Evolutionary conservation across 257 asterid species (phyloP).

Genomic region (Lithospermum erythrorhizon): DNA sequence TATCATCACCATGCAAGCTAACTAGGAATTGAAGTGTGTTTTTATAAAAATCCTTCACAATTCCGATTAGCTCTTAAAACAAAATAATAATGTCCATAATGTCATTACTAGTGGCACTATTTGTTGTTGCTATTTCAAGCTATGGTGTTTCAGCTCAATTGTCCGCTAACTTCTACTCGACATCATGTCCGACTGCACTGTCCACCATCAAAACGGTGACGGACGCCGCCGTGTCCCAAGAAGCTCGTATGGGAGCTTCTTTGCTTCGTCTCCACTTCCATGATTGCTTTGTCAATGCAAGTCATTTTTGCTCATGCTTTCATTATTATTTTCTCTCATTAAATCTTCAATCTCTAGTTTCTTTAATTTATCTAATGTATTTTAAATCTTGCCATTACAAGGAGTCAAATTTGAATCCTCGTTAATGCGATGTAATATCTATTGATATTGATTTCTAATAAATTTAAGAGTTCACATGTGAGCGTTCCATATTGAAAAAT

Average conservation of each 20-base stretch:
- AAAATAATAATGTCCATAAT: background rate
- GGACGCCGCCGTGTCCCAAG: slow-evolving; percentile 24
- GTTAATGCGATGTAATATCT: no score
- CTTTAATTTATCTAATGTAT: no score
- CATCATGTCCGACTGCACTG: slow-evolving; percentile 42
- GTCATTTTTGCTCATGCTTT: background rate
- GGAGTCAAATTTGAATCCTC: no score
- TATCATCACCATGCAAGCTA: background rate
- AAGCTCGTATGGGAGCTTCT: slow-evolving; percentile 25
- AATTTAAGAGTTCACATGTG: no score
- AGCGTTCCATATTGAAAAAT: no score
- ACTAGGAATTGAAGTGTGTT: background rate
- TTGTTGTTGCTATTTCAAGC: background rate
- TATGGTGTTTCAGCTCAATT: slow-evolving; percentile 28
- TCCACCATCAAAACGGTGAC: slow-evolving; percentile 34
- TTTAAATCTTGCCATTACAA: no score
- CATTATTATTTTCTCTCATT: background rate
- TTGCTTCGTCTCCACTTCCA: slow-evolving; percentile 28
- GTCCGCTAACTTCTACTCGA: slow-evolving; percentile 38
- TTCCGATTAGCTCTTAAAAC: no score
- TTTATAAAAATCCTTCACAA: background rate
- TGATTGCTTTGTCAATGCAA: slow-evolving; percentile 26
- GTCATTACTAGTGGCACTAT: background rate
- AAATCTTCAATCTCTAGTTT: background rate
- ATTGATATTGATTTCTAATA: no score